phyloP scores from a whole-genome alignment of 2,329 filamentous ascomycete genomes.

The Calcarisporium arbuscula region DNA sequence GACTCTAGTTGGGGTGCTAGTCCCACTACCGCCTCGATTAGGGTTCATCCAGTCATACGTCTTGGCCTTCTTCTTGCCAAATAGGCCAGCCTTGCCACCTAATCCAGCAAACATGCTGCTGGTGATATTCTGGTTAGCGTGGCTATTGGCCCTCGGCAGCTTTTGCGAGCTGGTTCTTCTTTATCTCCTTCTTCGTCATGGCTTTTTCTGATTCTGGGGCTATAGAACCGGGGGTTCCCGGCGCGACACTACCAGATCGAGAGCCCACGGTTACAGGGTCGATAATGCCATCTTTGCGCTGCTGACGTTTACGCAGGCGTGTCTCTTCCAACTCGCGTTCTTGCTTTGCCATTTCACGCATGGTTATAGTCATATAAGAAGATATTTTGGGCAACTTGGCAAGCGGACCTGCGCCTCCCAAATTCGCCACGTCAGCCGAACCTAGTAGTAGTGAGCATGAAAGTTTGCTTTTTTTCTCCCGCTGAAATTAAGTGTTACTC shows the following conservation, averaged over 20 bases:
- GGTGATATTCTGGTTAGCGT: slow-evolving; percentile 77
- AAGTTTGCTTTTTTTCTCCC: not conserved
- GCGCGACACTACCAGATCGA: slow-evolving; percentile 50
- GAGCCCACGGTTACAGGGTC: slow-evolving; percentile 43
- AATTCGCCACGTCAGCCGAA: slow-evolving; percentile 26
- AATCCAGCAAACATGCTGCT: slow-evolving; percentile 65
- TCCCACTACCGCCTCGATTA: slow-evolving; percentile 42
- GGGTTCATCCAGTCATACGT: slow-evolving; percentile 71
- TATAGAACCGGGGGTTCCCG: slow-evolving; percentile 55
- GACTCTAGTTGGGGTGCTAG: slow-evolving; percentile 42
- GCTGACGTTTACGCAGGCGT: slow-evolving; percentile 60
- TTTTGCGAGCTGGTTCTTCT: slow-evolving; percentile 70
- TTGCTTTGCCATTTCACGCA: slow-evolving; percentile 56
- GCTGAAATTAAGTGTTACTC: slow-evolving; percentile 21
- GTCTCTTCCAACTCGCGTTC: slow-evolving; percentile 70
- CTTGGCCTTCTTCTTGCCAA: slow-evolving; percentile 55
- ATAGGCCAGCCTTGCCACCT: slow-evolving; percentile 52
- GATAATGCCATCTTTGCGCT: slow-evolving; percentile 51
- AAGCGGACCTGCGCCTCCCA: slow-evolving; percentile 31
- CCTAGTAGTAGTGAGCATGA: slow-evolving; percentile 26
- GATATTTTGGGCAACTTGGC: slow-evolving; percentile 43
- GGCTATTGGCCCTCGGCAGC: slow-evolving; percentile 71
- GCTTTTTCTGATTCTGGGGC: slow-evolving; percentile 62
- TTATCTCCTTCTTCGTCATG: slow-evolving; percentile 79
- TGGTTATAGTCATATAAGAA: slow-evolving; percentile 42